Percentiles rank a stretch among this genome's conserved stretches.
phyloP scores from a whole-genome alignment of 306 rosid species.

The Heteromeles arbutifolia region DNA sequence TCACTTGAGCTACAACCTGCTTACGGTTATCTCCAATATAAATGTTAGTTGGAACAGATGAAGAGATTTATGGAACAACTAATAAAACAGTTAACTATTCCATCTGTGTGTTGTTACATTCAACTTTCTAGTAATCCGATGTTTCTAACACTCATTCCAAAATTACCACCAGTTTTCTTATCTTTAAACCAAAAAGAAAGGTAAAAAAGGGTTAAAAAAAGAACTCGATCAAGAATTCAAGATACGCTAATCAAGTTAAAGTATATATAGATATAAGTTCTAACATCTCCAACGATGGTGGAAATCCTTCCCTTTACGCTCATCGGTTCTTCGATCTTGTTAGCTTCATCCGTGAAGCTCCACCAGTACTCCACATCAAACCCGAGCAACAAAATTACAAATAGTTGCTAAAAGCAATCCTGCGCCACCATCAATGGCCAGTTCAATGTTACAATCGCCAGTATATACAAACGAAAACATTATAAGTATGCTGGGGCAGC shows the following conservation, averaged over 20 bases:
- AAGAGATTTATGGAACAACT: background rate
- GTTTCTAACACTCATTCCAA: slow-evolving; percentile 19
- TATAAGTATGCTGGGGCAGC: slow-evolving; percentile 24
- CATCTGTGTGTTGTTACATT: background rate
- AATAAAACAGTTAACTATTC: background rate
- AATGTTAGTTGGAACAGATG: background rate
- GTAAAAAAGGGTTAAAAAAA: background rate
- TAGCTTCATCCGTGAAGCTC: background rate
- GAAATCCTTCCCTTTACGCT: background rate
- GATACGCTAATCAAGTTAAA: slow-evolving; percentile 21
- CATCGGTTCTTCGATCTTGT: background rate
- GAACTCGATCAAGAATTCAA: background rate
- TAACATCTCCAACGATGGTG: background rate
- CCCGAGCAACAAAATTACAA: slow-evolving; percentile 27
- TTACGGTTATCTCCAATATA: too few species aligned
- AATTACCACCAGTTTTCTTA: slow-evolving; percentile 3
- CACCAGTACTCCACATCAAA: slow-evolving; percentile 14
- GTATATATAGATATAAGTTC: slow-evolving; percentile 11
- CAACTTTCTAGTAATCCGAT: slow-evolving; percentile 7
- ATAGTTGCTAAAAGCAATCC: slow-evolving; percentile 29
- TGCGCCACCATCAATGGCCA: slow-evolving; percentile 49
- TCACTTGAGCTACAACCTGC: background rate
- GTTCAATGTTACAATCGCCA: slow-evolving; percentile 61
- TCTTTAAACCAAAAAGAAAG: background rate
- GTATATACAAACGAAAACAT: slow-evolving; percentile 53